A percentile compares a stretch with the other conserved stretches of the same genome.
Conservation (phyloP, 2,329 filamentous ascomycete species). For the Aquanectria penicillioides region DNA sequence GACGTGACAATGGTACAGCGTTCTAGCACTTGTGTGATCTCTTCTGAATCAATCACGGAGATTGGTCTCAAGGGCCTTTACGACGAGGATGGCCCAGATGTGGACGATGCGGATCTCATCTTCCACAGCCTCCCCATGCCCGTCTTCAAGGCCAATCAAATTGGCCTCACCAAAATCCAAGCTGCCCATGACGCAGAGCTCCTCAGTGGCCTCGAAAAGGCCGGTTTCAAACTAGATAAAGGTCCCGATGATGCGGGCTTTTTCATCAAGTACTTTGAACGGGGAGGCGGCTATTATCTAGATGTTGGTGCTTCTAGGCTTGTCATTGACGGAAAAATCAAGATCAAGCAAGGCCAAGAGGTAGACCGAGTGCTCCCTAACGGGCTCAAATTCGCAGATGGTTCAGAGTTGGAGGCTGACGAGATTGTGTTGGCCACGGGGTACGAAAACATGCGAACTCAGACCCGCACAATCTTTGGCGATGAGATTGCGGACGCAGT, state of each 20-base stretch:
- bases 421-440: slow-evolving; percentile 72
- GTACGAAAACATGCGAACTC: slow-evolving; percentile 75
- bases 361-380: slow-evolving; percentile 60
- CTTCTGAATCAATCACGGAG: slow-evolving; percentile 61
- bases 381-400: slow-evolving; percentile 62
- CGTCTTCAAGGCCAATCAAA: slow-evolving; percentile 24
- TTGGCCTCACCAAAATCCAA: slow-evolving; percentile 49
- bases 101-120: slow-evolving; percentile 14
- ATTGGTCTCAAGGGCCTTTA: slow-evolving; percentile 44
- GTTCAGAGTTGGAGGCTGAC: slow-evolving; percentile 66
- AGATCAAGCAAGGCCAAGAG: slow-evolving; percentile 67
- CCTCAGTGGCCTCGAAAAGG: slow-evolving; percentile 58
- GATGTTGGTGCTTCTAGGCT: slow-evolving; percentile 72
- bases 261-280: slow-evolving; percentile 70
- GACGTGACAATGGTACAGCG: slow-evolving; percentile 77
- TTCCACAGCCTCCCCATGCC: slow-evolving; percentile 15
- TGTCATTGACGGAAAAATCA: slow-evolving; percentile 71
- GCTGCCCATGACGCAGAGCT: slow-evolving; percentile 50
- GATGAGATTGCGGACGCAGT: slow-evolving; percentile 67
- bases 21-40: slow-evolving; percentile 71
- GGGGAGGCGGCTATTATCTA: slow-evolving; percentile 76
- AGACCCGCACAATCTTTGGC: slow-evolving; percentile 69
- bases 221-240: slow-evolving; percentile 68
- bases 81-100: slow-evolving; percentile 11
- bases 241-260: slow-evolving; percentile 68